These are phyloP conservation scores for Ceratobasidium sp. DNA, from an alignment of 1,284 basidiomycete genomes.

Conservation along the genomic window DNA sequence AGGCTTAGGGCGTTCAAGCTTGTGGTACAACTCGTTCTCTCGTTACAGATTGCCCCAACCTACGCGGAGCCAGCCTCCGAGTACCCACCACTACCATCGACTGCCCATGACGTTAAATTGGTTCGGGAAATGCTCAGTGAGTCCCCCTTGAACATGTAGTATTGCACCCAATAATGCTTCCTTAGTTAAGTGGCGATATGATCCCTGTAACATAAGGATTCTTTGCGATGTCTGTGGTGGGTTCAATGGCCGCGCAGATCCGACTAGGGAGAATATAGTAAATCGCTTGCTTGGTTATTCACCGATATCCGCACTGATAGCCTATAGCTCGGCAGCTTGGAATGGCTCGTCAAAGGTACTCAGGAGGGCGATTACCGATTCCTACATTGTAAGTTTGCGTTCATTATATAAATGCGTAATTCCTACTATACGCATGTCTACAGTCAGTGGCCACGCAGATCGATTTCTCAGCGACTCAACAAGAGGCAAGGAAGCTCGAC, in stretches of 20 bases:
- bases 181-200: neutral
- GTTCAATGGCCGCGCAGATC: neutral
- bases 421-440: too few relatives aligned
- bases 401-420: too few relatives aligned
- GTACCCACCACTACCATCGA: neutral
- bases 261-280: conserved; percentile 6
- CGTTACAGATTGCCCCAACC: neutral
- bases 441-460: conserved; percentile 11
- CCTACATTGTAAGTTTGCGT: neutral
- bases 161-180: neutral
- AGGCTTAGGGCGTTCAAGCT: too few relatives aligned
- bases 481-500: conserved; percentile 1
- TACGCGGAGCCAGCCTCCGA: neutral
- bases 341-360: neutral
- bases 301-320: neutral
- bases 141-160: neutral
- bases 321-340: neutral
- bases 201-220: neutral
- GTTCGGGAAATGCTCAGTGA: conserved; percentile 11
- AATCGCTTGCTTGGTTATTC: neutral
- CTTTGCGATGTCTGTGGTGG: conserved; percentile 8
- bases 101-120: conserved; percentile 1
- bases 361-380: neutral
- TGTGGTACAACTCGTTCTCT: too few relatives aligned
- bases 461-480: neutral